phyloP scores from a whole-genome alignment of 805 yeast genomes.

The Pichia deserticola region DNA sequence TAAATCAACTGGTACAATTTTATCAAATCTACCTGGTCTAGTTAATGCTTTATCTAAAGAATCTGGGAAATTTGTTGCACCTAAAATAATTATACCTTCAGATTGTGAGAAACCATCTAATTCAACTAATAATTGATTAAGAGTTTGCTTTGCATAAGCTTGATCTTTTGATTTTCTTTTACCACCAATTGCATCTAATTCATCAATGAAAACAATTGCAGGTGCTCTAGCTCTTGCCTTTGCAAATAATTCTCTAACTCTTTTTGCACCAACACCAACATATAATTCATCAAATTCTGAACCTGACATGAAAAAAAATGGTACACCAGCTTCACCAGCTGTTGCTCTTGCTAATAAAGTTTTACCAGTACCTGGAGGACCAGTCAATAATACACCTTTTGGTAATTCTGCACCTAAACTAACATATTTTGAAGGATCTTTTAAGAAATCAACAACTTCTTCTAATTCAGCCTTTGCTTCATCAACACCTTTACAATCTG shows the following conservation, averaged over 20 bases:
- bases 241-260: slow-evolving; percentile 87
- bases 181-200: slow-evolving; percentile 97
- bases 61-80: slow-evolving; percentile 98
- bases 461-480: slow-evolving; percentile 97
- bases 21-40: slow-evolving; percentile 97
- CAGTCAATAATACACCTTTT: slow-evolving; percentile 92
- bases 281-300: slow-evolving; percentile 96
- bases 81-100: slow-evolving; percentile 89
- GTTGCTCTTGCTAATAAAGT: slow-evolving; percentile 95
- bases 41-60: slow-evolving; percentile 94
- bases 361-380: slow-evolving; percentile 99
- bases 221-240: slow-evolving; percentile 96
- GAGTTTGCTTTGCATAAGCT: slow-evolving; percentile 95
- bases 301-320: slow-evolving; percentile 97
- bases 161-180: slow-evolving; percentile 96
- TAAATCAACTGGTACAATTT: slow-evolving; percentile 86
- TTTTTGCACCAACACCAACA: slow-evolving; percentile 98
- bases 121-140: slow-evolving; percentile 92
- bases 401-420: slow-evolving; percentile 97
- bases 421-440: slow-evolving; percentile 93
- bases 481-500: slow-evolving; percentile 95
- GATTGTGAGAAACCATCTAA: slow-evolving; percentile 92
- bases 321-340: slow-evolving; percentile 99
- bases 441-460: slow-evolving; percentile 95
- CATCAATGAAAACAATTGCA: slow-evolving; percentile 95